Base-by-base conservation (phyloP, 2,329 filamentous ascomycete genomes). In the Curvularia eragrostidis region DNA sequence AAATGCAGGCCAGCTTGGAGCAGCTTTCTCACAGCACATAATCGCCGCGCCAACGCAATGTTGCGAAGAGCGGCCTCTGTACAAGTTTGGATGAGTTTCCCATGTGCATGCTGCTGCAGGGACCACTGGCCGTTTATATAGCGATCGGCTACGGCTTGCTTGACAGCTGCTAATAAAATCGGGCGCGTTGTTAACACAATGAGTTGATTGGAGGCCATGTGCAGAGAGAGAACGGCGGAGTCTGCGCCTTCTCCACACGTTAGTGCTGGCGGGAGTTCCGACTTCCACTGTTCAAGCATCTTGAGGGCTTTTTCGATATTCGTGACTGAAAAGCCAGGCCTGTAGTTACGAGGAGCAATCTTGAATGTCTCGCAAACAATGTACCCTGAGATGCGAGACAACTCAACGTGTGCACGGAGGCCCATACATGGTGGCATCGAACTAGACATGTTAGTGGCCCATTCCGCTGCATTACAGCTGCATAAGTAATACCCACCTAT, bases 291-390 rank as follows among this genome's bases (percentile, higher is more conserved):
- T 13, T 58, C 44, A 26, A 72, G 67, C 63, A 63, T 65, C 3
- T 52, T 60, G 46, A 72, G 46, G 13, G 67, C 67, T 39, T 47
- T 61, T 15, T 70, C 63, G 8, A 69, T 57, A 19, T 56, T 61
- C 10, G 51, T 28, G 21, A 61, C 48, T 3, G 61, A 57, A 8
- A 55, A 52, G 21, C 47, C 44, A 4, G 56, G 43, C 19, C 46
- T 54, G 12, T 51, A 51, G 15, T 63, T 24, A 19, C 64, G 63
- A 5, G 68, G 63, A 3, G 65, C 67, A 23, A 70, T 63, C 6
- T 63, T 64, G 47, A 67, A 70, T 1, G 63, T 70, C 41, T 72
- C 69, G 38, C 68, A 69, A 28, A 72, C 68, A 44, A 72, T 67
- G 21, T 59, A 69, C 3, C 63, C 62, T 0, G 69, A 67, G 3